A percentile compares a stretch with the other conserved stretches of the same genome.
Evolutionary conservation across 2,329 filamentous ascomycete species (phyloP).

Genomic region (Verticillium isaacii): DNA sequence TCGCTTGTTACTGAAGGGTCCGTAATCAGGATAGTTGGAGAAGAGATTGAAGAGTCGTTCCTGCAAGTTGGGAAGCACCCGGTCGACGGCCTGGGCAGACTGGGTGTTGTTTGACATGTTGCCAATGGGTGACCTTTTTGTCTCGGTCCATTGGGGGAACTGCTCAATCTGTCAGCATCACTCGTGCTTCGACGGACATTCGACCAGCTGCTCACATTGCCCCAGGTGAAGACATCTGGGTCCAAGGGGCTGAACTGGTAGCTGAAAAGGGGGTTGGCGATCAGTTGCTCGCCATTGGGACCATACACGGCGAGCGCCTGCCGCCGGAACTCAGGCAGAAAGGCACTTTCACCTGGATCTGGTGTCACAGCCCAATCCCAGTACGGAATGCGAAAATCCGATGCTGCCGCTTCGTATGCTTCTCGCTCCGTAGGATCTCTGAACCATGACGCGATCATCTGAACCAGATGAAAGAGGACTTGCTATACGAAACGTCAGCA

Average conservation of each 20-base stretch:
- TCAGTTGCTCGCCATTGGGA: conserved; percentile 49
- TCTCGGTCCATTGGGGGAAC: conserved; percentile 57
- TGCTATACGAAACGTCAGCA: conserved; percentile 23
- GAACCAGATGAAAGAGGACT: conserved; percentile 28
- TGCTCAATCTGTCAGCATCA: conserved; percentile 18
- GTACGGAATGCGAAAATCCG: conserved; percentile 51
- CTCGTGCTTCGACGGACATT: background rate
- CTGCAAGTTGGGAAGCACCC: conserved; percentile 49
- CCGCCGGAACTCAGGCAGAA: conserved; percentile 38
- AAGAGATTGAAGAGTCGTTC: conserved; percentile 64
- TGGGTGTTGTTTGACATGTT: conserved; percentile 53
- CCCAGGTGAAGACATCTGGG: conserved; percentile 50
- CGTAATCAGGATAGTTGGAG: conserved; percentile 63
- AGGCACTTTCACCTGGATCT: conserved; percentile 42
- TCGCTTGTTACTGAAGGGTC: conserved; percentile 64
- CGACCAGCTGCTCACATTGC: conserved; percentile 41
- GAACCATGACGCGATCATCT: conserved; percentile 41
- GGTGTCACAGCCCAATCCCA: conserved; percentile 54
- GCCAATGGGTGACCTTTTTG: conserved; percentile 49
- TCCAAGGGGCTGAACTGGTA: conserved; percentile 59
- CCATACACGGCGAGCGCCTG: conserved; percentile 48
- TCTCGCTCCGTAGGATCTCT: conserved; percentile 38
- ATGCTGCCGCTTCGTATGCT: conserved; percentile 46
- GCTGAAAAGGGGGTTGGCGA: conserved; percentile 57
- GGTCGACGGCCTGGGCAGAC: conserved; percentile 47